phyloP scores from a whole-genome alignment of 305 asterid genomes.

The Ajuga reptans region DNA sequence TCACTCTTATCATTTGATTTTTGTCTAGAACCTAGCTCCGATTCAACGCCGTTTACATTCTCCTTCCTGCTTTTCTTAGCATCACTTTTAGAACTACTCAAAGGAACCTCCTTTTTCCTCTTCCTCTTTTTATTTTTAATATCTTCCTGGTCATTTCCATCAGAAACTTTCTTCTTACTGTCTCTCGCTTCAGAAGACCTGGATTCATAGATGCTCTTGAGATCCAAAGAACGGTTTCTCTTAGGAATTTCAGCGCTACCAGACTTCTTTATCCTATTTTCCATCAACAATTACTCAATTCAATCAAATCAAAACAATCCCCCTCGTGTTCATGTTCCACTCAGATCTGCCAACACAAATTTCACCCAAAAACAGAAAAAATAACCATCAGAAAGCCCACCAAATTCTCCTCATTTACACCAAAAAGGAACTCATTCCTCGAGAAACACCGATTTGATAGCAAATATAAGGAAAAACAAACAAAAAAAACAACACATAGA shows the following conservation, averaged over 20 bases:
- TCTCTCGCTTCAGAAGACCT: conserved; percentile 39
- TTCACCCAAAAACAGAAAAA: conserved; percentile 28
- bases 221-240: conserved; percentile 84
- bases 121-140: conserved; percentile 51
- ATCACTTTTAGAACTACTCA: conserved; percentile 47
- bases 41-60: conserved; percentile 30
- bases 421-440: conserved; percentile 30
- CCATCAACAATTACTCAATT: conserved; percentile 70
- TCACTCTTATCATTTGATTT: conserved; percentile 30
- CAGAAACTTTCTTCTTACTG: conserved; percentile 30
- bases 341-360: conserved; percentile 72
- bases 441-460: conserved; percentile 28
- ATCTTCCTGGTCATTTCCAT: conserved; percentile 33
- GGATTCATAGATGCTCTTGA: conserved; percentile 60
- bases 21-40: conserved; percentile 28
- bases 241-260: conserved; percentile 50
- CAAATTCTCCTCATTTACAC: conserved; percentile 20
- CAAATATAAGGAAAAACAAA: conserved; percentile 18
- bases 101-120: conserved; percentile 45
- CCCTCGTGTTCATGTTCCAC: conserved; percentile 48
- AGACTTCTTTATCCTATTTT: conserved; percentile 55
- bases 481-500: conserved; percentile 19
- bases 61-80: conserved; percentile 60
- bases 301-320: conserved; percentile 39
- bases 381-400: conserved; percentile 22